phyloP scores from a whole-genome alignment of 257 asterid species.

The Anisodus acutangulus region DNA sequence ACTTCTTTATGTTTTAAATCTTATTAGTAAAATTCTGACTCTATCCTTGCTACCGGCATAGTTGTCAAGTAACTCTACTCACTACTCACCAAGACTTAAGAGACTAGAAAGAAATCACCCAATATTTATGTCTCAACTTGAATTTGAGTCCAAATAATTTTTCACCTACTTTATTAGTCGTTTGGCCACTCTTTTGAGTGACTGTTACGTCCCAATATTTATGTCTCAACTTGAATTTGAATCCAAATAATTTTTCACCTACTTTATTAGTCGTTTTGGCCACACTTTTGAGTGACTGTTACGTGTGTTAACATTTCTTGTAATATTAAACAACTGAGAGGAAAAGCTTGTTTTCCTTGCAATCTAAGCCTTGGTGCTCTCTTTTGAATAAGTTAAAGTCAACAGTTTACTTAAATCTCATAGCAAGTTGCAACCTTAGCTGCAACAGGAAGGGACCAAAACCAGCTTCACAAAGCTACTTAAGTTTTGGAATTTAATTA shows the following conservation, averaged over 20 bases:
- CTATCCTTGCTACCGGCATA: background rate
- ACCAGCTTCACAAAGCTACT: background rate
- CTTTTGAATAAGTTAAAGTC: background rate
- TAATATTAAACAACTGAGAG: background rate
- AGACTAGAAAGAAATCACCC: too few relatives aligned
- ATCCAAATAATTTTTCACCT: background rate
- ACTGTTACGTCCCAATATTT: background rate
- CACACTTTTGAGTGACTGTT: background rate
- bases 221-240: too few relatives aligned
- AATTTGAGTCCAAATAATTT: background rate
- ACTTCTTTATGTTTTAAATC: too few relatives aligned
- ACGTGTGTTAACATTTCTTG: background rate
- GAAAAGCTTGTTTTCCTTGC: background rate
- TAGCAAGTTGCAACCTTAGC: background rate
- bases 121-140: too few relatives aligned
- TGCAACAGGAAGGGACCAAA: background rate
- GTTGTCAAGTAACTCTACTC: background rate
- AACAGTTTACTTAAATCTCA: background rate
- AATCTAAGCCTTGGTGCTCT: background rate
- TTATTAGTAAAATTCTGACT: too few relatives aligned
- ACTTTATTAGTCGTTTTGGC: background rate
- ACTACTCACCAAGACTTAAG: background rate
- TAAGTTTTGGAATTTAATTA: background rate
- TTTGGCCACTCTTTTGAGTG: background rate
- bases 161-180: background rate